phyloP scores from a whole-genome alignment of 495 filamentous ascomycete species.

The Penicillium pulvis region DNA sequence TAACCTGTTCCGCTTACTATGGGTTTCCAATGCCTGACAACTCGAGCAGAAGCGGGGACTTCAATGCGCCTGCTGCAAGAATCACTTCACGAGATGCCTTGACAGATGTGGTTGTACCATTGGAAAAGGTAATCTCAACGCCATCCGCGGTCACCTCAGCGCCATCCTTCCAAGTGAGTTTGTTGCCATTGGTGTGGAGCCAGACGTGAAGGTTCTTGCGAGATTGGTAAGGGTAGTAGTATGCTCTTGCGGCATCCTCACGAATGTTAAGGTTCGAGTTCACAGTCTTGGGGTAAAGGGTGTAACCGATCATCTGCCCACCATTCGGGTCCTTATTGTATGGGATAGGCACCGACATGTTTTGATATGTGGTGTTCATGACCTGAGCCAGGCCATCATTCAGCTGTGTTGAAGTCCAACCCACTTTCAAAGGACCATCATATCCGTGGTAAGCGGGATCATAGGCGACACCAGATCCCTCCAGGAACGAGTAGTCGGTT shows the following conservation, averaged over 20 bases:
- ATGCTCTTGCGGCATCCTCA: slow-evolving; percentile 29
- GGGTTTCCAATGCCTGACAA: slow-evolving; percentile 23
- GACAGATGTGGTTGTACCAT: slow-evolving; percentile 20
- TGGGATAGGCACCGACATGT: slow-evolving; percentile 16
- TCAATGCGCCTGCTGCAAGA: slow-evolving; percentile 23
- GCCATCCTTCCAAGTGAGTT: slow-evolving; percentile 24
- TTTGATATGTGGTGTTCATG: slow-evolving; percentile 27
- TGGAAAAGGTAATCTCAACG: slow-evolving; percentile 23
- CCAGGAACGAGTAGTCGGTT: slow-evolving; percentile 16
- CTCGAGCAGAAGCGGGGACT: slow-evolving; percentile 22
- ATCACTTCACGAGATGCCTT: slow-evolving; percentile 26
- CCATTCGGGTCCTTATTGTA: slow-evolving; percentile 27
- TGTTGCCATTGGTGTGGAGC: slow-evolving; percentile 26
- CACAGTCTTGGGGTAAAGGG: slow-evolving; percentile 25
- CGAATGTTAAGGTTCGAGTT: slow-evolving; percentile 26
- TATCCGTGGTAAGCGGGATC: slow-evolving; percentile 27
- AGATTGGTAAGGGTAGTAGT: slow-evolving; percentile 27
- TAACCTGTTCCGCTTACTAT: slow-evolving; percentile 13
- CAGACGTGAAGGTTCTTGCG: slow-evolving; percentile 27
- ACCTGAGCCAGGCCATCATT: slow-evolving; percentile 26
- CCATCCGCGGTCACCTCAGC: slow-evolving; percentile 17
- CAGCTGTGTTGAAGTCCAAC: slow-evolving; percentile 23
- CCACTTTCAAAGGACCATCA: slow-evolving; percentile 29
- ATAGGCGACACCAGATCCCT: slow-evolving; percentile 25
- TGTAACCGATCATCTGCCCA: slow-evolving; percentile 27